These are phyloP conservation scores for Leccinum uliginosum DNA, from an alignment of 768 basidiomycete genomes.

Conservation along the genomic window DNA sequence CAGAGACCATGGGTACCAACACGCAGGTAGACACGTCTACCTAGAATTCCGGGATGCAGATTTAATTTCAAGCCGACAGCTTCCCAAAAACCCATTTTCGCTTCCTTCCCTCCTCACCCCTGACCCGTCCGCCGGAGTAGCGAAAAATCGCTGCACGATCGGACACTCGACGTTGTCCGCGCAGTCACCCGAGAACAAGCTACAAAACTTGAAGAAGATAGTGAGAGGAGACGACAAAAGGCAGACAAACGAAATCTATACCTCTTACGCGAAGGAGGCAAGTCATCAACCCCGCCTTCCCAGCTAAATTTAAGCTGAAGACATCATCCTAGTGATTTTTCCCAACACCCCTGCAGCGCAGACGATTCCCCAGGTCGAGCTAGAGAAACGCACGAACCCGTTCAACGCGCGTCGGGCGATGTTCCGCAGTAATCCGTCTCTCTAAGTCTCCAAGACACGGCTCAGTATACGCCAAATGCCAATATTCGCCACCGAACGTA, in stretches of 20 bases:
- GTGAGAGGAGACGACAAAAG: slow-evolving; percentile 80
- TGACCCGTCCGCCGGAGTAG: slow-evolving; percentile 84
- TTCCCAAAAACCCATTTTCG: slow-evolving; percentile 80
- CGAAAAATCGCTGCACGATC: slow-evolving; percentile 81
- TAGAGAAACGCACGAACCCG: slow-evolving; percentile 81
- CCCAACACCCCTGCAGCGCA: slow-evolving; percentile 81
- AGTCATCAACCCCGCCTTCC: slow-evolving; percentile 6
- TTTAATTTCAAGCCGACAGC: slow-evolving; percentile 29
- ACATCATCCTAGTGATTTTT: slow-evolving; percentile 66
- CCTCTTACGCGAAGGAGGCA: slow-evolving; percentile 93
- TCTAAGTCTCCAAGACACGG: slow-evolving; percentile 93
- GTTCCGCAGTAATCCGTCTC: slow-evolving; percentile 85
- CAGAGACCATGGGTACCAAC: slow-evolving; percentile 55
- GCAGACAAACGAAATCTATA: slow-evolving; percentile 95
- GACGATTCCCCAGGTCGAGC: slow-evolving; percentile 63
- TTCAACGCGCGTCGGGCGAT: slow-evolving; percentile 82
- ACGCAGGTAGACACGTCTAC: slow-evolving; percentile 28
- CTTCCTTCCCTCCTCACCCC: slow-evolving; percentile 87
- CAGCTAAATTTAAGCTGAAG: not conserved
- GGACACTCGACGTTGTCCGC: slow-evolving; percentile 84
- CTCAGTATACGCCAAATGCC: slow-evolving; percentile 93
- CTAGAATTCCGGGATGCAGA: not conserved
- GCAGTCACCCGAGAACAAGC: slow-evolving; percentile 92
- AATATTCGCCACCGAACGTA: slow-evolving; percentile 81
- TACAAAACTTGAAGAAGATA: slow-evolving; percentile 80